Evolutionary conservation across 805 yeast species (phyloP), one percentile per base, ranked within the genome.

Genomic region (Dipodascopsis uninucleata): DNA sequence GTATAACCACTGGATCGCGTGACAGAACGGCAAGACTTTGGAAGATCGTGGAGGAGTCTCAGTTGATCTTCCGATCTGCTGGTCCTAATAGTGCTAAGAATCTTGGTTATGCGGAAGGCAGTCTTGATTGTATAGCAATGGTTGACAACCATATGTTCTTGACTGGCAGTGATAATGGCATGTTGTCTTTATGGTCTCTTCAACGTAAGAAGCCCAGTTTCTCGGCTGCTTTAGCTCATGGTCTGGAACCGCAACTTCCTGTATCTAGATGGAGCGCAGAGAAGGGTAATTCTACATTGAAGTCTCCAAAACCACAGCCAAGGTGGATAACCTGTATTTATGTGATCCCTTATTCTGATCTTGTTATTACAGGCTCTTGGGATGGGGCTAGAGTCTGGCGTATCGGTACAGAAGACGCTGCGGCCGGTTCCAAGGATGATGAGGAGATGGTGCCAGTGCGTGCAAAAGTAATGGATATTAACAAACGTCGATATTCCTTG

Each of bases 101-200:
- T 58, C 20, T 56, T 14, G 74, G 77, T 57, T 75, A 70, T 53
- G 69, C 78, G 33, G 97, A 93, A 63, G 97, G 97, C 9, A 80
- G 93, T 52, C 81, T 90, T 41, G 97, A 90, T 58, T 82, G 85
- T 60, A 93, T 89, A 26, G 70, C 84, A 9, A 88, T 89, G 96
- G 67, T 85, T 43, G 98, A 93, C 65, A 95, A 89, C 65, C 78
- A 88, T 22, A 88, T 85, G 63, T 93, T 93, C 61, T 80, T 93
- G 36, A 89, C 97, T 1, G 97, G 97, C 3, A 82, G 95, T 12
- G 98, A 93, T 62, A 90, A 89, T 62, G 98, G 98, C 33, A 84
- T 79, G 60, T 67, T 93, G 25, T 69, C 85, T n/a, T 70, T 93
- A 50, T 93, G 98, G 98, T 80, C 96, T 2, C 68, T 83, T 45